These are phyloP conservation scores for Peronosclerospora sorghi DNA, from an alignment of 352 stramenopile genomes.

Conservation along the genomic window DNA sequence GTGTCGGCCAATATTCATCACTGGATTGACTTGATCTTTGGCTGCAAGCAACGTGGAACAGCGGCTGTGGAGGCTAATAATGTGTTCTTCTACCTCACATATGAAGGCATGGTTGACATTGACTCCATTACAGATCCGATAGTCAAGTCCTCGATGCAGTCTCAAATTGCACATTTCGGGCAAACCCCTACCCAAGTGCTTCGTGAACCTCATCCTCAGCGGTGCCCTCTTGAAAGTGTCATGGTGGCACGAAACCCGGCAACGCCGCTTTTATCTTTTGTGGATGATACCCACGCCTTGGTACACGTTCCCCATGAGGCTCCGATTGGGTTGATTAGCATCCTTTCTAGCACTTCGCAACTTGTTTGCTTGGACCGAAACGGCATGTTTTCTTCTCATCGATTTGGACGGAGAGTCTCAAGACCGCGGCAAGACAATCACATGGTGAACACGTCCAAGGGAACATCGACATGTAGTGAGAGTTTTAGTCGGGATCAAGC, in stretches of 20 bases:
- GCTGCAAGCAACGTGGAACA: slow-evolving; percentile 52
- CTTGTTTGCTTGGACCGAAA: slow-evolving; percentile 60
- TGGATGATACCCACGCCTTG: slow-evolving; percentile 9
- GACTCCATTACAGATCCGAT: slow-evolving; percentile 90
- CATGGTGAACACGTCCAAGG: slow-evolving; percentile 9
- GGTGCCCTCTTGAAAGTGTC: slow-evolving; percentile 12
- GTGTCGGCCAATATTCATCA: slow-evolving; percentile 78
- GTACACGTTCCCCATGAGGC: slow-evolving; percentile 49
- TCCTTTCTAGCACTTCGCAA: slow-evolving; percentile 32
- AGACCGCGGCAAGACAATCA: slow-evolving; percentile 36
- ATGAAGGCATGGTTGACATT: slow-evolving; percentile 97
- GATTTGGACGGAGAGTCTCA: slow-evolving; percentile 38
- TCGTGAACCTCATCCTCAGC: slow-evolving; percentile 65
- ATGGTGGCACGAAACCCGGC: neutral
- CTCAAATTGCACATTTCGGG: slow-evolving; percentile 97
- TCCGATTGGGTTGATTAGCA: slow-evolving; percentile 39
- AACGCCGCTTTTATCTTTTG: slow-evolving; percentile 2
- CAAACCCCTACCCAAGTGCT: slow-evolving; percentile 97
- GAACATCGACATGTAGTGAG: neutral
- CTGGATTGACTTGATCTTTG: slow-evolving; percentile 84
- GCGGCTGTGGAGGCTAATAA: slow-evolving; percentile 92
- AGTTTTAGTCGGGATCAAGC: slow-evolving; percentile 13
- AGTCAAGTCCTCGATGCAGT: slow-evolving; percentile 88
- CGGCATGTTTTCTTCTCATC: slow-evolving; percentile 60
- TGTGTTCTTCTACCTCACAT: slow-evolving; percentile 98